Conservation (phyloP, 306 rosid genomes). For the Argentina anserina region DNA sequence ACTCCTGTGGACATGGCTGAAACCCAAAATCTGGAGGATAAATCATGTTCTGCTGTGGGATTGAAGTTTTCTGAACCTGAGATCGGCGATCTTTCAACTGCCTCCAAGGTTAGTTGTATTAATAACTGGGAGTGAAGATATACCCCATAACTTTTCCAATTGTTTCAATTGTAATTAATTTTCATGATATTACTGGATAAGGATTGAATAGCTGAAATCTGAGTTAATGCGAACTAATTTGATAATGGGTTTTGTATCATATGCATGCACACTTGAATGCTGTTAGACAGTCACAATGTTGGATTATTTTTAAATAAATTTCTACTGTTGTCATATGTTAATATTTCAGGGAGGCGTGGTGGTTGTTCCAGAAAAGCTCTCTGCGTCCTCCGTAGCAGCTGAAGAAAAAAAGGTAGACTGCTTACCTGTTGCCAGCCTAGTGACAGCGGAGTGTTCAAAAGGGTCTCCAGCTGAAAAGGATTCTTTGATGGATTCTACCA, state of each 20-base stretch:
- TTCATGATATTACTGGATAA: background rate
- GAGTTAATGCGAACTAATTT: background rate
- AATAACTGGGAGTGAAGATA: background rate
- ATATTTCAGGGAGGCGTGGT: conserved; percentile 14
- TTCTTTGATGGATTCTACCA: background rate
- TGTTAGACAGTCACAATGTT: background rate
- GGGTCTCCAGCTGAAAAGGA: background rate
- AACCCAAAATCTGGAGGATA: conserved; percentile 34
- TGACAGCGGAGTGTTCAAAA: background rate
- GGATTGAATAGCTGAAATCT: background rate
- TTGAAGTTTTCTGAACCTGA: background rate
- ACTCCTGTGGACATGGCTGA: conserved; percentile 33
- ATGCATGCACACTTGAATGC: background rate
- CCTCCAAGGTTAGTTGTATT: background rate
- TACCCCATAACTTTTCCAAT: background rate
- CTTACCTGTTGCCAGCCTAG: background rate
- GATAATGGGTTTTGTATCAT: background rate
- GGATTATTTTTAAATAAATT: background rate
- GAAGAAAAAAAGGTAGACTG: conserved; percentile 26
- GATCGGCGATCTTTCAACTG: background rate
- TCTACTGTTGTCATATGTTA: background rate
- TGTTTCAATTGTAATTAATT: background rate
- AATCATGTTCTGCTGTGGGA: conserved; percentile 16
- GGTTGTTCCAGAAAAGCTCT: background rate
- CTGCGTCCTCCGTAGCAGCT: conserved; percentile 9